Conservation (phyloP, 352 stramenopile species). For the Phytopythium delawarense region DNA sequence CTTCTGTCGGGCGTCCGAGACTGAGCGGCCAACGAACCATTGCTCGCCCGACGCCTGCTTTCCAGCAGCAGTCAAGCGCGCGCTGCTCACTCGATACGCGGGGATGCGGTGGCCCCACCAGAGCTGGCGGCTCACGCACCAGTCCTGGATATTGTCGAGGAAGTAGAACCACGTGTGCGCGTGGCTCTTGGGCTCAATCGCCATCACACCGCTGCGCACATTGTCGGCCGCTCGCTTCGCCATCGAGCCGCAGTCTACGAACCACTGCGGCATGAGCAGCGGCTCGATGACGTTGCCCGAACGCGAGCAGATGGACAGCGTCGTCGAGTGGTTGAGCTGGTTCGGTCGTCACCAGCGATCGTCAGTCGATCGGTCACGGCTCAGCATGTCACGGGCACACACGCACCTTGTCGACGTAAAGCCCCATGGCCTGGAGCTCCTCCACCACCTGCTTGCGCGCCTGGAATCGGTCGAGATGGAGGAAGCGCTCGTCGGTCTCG, state of each 20-base stretch:
- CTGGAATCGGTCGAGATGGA: constrained; percentile 95
- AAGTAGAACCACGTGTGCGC: constrained; percentile 96
- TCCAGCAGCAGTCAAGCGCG: constrained; percentile 14
- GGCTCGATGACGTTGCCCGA: constrained; percentile 99
- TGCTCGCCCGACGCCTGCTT: constrained; percentile 32
- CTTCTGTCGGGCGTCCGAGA: constrained; percentile 89
- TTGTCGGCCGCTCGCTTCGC: constrained; percentile 91
- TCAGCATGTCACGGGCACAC: not conserved
- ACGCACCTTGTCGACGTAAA: constrained; percentile 94
- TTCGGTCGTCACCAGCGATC: not conserved
- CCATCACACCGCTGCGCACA: constrained; percentile 92
- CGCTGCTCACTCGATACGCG: constrained; percentile 89
- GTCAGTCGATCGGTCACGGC: not conserved
- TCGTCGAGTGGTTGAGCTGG: constrained; percentile 71
- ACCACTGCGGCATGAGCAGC: constrained; percentile 99
- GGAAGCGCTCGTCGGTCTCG: constrained; percentile 77
- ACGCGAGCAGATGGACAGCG: constrained; percentile 95
- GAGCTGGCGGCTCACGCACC: constrained; percentile 98
- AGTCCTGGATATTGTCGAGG: constrained; percentile 99
- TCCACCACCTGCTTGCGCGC: constrained; percentile 88
- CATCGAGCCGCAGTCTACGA: constrained; percentile 96
- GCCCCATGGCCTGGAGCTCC: constrained; percentile 82
- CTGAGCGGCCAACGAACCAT: constrained; percentile 95
- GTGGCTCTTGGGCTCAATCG: constrained; percentile 94
- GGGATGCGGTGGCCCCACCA: constrained; percentile 99